Evolutionary conservation across 129 eudicot genomes (phyloP).

Genomic region (Heracleum sosnowskyi): DNA sequence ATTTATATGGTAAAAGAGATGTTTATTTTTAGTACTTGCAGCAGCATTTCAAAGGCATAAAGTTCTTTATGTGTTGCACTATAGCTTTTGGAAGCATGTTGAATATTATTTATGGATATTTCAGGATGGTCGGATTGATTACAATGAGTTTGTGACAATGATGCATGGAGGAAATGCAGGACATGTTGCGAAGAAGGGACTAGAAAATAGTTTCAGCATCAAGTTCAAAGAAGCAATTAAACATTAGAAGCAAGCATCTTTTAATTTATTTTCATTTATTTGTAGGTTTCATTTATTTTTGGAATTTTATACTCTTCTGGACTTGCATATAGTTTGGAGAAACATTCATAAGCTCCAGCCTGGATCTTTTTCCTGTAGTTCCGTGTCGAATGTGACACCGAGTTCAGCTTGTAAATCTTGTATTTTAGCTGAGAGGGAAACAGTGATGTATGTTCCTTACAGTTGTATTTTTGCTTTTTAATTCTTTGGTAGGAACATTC

Average conservation of each 20-base stretch:
- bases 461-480: neutral
- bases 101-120: conserved; percentile 4
- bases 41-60: neutral
- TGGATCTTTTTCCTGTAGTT: neutral
- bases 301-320: conserved; percentile 6
- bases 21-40: neutral
- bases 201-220: conserved; percentile 72
- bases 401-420: conserved; percentile 2
- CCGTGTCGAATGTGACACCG: neutral
- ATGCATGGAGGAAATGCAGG: conserved; percentile 61
- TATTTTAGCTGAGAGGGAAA: neutral
- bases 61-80: neutral
- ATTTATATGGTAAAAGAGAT: neutral
- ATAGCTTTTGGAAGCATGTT: neutral
- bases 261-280: conserved; percentile 12
- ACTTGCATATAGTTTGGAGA: conserved; percentile 20
- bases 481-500: neutral
- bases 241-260: conserved; percentile 15
- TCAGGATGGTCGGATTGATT: conserved; percentile 83
- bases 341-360: neutral
- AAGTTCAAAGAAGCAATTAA: conserved; percentile 58
- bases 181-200: conserved; percentile 42
- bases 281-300: conserved; percentile 9
- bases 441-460: neutral
- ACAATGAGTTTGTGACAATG: conserved; percentile 81